phyloP scores from a whole-genome alignment of 192 early-diverging fungal species.

The Linnemannia exigua region DNA sequence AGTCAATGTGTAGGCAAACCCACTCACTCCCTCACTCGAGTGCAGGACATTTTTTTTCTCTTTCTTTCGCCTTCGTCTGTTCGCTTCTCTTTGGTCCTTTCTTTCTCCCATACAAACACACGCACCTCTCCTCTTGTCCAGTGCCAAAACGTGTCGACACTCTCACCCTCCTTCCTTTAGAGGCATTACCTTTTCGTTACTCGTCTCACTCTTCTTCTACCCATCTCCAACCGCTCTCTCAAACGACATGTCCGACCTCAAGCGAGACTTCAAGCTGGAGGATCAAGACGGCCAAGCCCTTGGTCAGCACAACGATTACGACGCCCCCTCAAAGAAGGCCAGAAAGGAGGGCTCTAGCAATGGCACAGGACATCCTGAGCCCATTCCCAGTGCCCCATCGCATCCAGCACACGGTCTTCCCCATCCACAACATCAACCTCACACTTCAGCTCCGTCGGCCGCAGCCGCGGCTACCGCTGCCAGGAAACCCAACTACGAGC shows the following conservation, averaged over 20 bases:
- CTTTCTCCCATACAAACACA: no score
- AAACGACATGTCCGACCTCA: constrained; percentile 47
- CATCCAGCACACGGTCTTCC: not conserved
- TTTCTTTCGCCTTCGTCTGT: not conserved
- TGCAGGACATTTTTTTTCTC: not conserved
- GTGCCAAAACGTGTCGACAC: not conserved
- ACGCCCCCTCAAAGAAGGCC: constrained; percentile 42
- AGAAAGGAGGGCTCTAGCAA: constrained; percentile 29
- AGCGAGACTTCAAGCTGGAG: constrained; percentile 46
- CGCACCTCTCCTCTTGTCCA: not conserved
- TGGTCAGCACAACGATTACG: constrained; percentile 25
- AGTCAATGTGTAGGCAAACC: not conserved
- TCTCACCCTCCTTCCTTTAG: not conserved
- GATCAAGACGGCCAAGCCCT: constrained; percentile 29
- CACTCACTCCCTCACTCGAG: not conserved
- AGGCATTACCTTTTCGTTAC: not conserved
- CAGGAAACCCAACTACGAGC: constrained; percentile 83
- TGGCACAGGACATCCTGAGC: constrained; percentile 25
- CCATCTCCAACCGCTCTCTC: not conserved
- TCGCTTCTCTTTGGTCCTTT: not conserved
- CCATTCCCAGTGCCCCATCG: not conserved
- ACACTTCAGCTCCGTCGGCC: constrained; percentile 11
- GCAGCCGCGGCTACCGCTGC: constrained; percentile 8
- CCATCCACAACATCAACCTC: constrained; percentile 19
- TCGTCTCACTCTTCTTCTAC: not conserved